Evolutionary conservation across 2,329 filamentous ascomycete genomes (phyloP).

Genomic region (Neurospora sp.): DNA sequence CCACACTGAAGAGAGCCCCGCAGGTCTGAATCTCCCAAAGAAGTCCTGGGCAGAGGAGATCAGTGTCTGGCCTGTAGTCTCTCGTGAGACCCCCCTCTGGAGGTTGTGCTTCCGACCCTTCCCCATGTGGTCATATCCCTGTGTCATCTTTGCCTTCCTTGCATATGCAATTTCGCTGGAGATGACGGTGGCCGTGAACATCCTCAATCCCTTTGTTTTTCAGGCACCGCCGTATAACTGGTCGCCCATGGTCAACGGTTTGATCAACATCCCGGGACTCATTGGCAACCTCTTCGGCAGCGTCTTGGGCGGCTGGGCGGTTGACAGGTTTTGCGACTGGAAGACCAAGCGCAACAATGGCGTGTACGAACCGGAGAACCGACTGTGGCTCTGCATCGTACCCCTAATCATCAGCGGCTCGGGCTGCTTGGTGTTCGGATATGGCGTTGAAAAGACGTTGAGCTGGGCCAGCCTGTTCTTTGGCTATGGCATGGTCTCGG

Average conservation of each 20-base stretch:
- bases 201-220: slow-evolving; percentile 23
- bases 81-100: slow-evolving; percentile 16
- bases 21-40: slow-evolving; percentile 6
- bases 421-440: slow-evolving; percentile 34
- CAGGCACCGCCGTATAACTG: slow-evolving; percentile 23
- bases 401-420: slow-evolving; percentile 30
- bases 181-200: slow-evolving; percentile 22
- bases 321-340: slow-evolving; percentile 32
- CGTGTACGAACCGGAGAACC: slow-evolving; percentile 34
- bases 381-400: slow-evolving; percentile 29
- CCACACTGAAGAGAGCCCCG: slow-evolving; percentile 1
- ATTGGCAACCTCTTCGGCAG: slow-evolving; percentile 33
- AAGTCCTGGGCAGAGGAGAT: slow-evolving; percentile 20
- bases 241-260: slow-evolving; percentile 22
- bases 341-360: slow-evolving; percentile 29
- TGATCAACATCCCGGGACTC: slow-evolving; percentile 23
- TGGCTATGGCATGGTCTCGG: slow-evolving; percentile 34
- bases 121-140: slow-evolving; percentile 22
- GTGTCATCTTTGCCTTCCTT: slow-evolving; percentile 22
- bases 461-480: slow-evolving; percentile 35
- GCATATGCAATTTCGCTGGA: slow-evolving; percentile 22
- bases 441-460: slow-evolving; percentile 29
- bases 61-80: slow-evolving; percentile 18
- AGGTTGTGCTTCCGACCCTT: slow-evolving; percentile 21
- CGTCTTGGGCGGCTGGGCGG: slow-evolving; percentile 31